A percentile compares a stretch with the other conserved stretches of the same genome.
phyloP scores from a whole-genome alignment of 2,329 filamentous ascomycete species.

The Sphaerulina musiva region DNA sequence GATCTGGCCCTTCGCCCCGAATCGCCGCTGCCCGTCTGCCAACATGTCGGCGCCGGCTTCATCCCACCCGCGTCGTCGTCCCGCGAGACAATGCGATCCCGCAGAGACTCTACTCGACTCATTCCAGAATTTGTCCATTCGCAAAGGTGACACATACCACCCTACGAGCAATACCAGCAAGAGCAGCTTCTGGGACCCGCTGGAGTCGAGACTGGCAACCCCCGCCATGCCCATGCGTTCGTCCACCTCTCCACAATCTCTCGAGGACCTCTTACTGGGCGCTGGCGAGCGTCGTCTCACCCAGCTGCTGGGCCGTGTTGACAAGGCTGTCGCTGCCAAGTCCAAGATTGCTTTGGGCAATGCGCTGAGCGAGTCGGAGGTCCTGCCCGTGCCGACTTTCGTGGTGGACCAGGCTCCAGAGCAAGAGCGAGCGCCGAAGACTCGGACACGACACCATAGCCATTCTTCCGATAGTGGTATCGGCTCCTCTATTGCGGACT shows the following conservation, averaged over 20 bases:
- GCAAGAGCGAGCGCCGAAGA: constrained; percentile 27
- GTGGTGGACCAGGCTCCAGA: constrained; percentile 35
- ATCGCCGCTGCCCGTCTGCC: constrained; percentile 15
- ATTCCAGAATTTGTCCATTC: constrained; percentile 40
- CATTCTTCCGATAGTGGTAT: constrained; percentile 83
- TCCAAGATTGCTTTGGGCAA: constrained; percentile 32
- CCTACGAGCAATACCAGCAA: constrained; percentile 40
- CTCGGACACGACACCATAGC: constrained; percentile 50
- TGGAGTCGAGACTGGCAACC: constrained; percentile 23
- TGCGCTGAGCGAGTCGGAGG: constrained; percentile 44
- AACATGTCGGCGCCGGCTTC: constrained; percentile 31
- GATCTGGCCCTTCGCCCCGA: constrained; percentile 18
- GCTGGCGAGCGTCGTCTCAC: constrained; percentile 41
- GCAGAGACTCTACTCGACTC: constrained; percentile 33
- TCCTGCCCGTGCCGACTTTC: constrained; percentile 44
- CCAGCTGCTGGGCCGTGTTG: constrained; percentile 41
- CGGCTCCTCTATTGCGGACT: constrained; percentile 64
- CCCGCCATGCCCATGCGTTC: constrained; percentile 43
- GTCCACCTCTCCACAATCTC: constrained; percentile 43
- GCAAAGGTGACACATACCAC: constrained; percentile 46
- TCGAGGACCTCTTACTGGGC: constrained; percentile 45
- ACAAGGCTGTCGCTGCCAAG: constrained; percentile 38
- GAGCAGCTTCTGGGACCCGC: constrained; percentile 35
- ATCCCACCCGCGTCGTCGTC: constrained; percentile 43
- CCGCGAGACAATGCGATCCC: constrained; percentile 34